Evolutionary conservation across 192 early-diverging fungal species (phyloP).

Genomic region (Linnemannia schmuckeri): DNA sequence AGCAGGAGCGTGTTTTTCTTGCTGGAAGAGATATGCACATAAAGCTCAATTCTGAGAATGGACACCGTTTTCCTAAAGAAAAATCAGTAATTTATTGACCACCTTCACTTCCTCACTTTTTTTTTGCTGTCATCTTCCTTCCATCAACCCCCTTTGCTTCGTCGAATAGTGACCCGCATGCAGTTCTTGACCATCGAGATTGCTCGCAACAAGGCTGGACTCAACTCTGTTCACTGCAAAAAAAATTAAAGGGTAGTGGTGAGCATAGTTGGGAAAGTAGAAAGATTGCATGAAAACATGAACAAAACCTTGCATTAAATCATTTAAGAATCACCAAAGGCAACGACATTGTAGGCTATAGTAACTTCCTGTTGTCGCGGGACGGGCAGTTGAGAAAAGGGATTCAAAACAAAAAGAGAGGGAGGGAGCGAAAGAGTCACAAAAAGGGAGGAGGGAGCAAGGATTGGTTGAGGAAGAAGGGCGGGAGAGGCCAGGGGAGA

Average conservation of each 20-base stretch:
- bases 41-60: not conserved
- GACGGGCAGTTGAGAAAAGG: too few species aligned
- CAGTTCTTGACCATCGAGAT: conserved; percentile 96
- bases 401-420: not conserved
- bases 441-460: not conserved
- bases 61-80: too few species aligned
- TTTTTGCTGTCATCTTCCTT: conserved; percentile 4
- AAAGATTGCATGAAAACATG: too few species aligned
- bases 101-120: not conserved
- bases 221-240: conserved; percentile 70
- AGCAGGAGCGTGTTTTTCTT: not conserved
- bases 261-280: not conserved
- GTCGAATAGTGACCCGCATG: conserved; percentile 68
- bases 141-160: not conserved
- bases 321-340: too few species aligned
- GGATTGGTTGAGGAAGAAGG: not conserved
- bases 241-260: conserved; percentile 28
- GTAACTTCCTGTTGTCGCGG: too few species aligned
- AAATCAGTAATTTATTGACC: not conserved
- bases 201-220: conserved; percentile 88
- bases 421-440: too few species aligned
- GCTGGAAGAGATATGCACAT: not conserved
- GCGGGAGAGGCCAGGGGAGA: not conserved
- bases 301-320: too few species aligned
- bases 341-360: too few species aligned